Conservation (phyloP, 164 flowering plant genomes). For the Sextonia rubra region DNA sequence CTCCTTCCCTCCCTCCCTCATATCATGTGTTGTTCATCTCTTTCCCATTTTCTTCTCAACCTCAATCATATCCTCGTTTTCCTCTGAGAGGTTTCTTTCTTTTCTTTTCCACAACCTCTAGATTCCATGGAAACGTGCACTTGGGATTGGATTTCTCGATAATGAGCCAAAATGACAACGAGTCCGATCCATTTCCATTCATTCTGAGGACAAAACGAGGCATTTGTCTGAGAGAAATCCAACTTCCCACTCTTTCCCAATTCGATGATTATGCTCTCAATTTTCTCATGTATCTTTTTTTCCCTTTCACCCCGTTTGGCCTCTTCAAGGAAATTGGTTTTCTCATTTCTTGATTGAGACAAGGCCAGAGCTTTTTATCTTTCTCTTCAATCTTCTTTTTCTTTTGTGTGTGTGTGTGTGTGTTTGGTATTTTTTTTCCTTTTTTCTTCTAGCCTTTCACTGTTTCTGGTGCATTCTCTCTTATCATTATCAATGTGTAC, state of each 20-base stretch:
- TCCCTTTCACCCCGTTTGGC: background rate
- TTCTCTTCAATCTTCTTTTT: constrained; percentile 33
- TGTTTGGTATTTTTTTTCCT: background rate
- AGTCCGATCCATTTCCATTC: constrained; percentile 36
- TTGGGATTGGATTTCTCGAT: constrained; percentile 30
- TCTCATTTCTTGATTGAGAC: background rate
- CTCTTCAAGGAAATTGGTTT: background rate
- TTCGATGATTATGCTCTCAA: background rate
- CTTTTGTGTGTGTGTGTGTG: constrained; percentile 30
- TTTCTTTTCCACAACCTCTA: background rate
- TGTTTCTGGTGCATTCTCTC: background rate
- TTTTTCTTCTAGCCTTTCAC: background rate
- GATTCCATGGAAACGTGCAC: background rate
- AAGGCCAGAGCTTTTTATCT: constrained; percentile 21
- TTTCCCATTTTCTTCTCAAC: background rate
- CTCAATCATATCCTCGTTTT: background rate
- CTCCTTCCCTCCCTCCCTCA: background rate
- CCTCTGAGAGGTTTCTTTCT: background rate
- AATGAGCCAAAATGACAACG: constrained; percentile 54
- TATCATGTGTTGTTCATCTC: no score
- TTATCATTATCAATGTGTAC: background rate
- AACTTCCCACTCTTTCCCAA: background rate
- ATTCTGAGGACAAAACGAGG: constrained; percentile 53
- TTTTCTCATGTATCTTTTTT: background rate
- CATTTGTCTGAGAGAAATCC: constrained; percentile 55